These are phyloP conservation scores for Limonium bicolor DNA, from an alignment of 148 eudicot species.

Conservation along the genomic window DNA sequence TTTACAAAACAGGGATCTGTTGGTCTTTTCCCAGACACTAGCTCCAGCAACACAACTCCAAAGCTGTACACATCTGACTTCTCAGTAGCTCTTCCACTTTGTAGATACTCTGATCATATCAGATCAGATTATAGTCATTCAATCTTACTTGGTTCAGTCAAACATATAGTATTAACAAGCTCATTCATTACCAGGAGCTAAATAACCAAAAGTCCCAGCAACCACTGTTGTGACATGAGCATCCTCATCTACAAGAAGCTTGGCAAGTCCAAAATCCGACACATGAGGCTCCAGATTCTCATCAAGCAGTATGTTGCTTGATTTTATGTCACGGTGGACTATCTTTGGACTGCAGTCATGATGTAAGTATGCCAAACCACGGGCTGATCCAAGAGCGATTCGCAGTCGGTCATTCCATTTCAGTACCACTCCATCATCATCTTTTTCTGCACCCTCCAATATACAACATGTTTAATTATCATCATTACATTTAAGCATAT, in stretches of 20 bases:
- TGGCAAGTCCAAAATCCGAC: slow-evolving; percentile 93
- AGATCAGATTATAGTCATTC: too few relatives aligned
- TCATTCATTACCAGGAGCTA: slow-evolving; percentile 69
- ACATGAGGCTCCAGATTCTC: slow-evolving; percentile 87
- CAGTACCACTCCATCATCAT: slow-evolving; percentile 24
- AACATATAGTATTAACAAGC: not conserved
- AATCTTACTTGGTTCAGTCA: not conserved
- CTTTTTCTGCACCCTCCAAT: slow-evolving; percentile 19
- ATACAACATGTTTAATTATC: not conserved
- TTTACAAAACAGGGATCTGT: slow-evolving; percentile 75
- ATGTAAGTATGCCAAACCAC: slow-evolving; percentile 89
- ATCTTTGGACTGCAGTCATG: slow-evolving; percentile 90
- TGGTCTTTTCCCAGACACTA: slow-evolving; percentile 88
- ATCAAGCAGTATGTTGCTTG: slow-evolving; percentile 90
- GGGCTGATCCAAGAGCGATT: slow-evolving; percentile 81
- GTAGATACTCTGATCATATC: slow-evolving; percentile 92
- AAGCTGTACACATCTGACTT: slow-evolving; percentile 92
- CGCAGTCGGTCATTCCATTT: slow-evolving; percentile 66
- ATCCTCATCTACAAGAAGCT: slow-evolving; percentile 87
- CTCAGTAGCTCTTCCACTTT: slow-evolving; percentile 90
- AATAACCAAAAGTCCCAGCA: slow-evolving; percentile 95
- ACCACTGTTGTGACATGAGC: slow-evolving; percentile 94
- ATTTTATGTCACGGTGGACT: slow-evolving; percentile 86
- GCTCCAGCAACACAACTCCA: slow-evolving; percentile 83
- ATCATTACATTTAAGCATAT: too few relatives aligned